Conservation (phyloP, 352 stramenopile genomes). For the Phytopythium cucurbitacearum region DNA sequence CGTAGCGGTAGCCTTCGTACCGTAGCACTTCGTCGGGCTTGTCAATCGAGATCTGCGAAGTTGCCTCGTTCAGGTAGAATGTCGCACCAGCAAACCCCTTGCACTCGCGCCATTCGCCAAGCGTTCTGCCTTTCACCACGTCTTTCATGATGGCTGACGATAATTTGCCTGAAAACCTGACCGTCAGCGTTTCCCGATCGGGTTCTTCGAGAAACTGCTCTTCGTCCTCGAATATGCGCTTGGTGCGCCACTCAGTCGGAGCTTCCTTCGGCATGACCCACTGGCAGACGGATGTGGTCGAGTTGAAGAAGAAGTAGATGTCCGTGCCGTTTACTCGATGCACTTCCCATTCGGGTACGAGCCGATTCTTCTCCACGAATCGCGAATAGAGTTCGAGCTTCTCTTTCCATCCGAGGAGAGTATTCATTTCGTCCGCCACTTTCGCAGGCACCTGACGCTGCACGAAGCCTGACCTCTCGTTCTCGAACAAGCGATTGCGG, state of each 20-base stretch:
- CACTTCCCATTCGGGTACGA: constrained; percentile 52
- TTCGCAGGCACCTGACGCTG: constrained; percentile 53
- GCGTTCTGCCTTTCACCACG: constrained; percentile 25
- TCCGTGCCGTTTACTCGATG: constrained; percentile 48
- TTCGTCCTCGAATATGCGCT: constrained; percentile 45
- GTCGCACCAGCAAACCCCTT: constrained; percentile 34
- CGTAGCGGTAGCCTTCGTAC: constrained; percentile 50
- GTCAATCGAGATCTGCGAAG: constrained; percentile 33
- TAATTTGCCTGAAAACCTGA: constrained; percentile 40
- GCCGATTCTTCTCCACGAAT: constrained; percentile 51
- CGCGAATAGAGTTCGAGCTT: constrained; percentile 38
- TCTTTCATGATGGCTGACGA: constrained; percentile 33
- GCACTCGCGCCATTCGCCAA: constrained; percentile 58
- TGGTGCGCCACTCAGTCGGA: constrained; percentile 43
- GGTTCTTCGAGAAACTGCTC: constrained; percentile 43
- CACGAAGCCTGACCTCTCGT: constrained; percentile 50
- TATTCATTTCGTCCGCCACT: constrained; percentile 22
- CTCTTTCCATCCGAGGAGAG: constrained; percentile 60
- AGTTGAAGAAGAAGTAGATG: constrained; percentile 78
- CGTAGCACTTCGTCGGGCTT: constrained; percentile 50
- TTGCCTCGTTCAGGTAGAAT: constrained; percentile 44
- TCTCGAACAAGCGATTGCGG: constrained; percentile 60
- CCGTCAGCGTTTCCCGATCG: constrained; percentile 32
- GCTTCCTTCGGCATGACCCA: constrained; percentile 40
- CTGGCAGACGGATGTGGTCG: constrained; percentile 37